phyloP scores from a whole-genome alignment of 2,329 filamentous ascomycete species.

The Lasiodiplodia sp. region DNA sequence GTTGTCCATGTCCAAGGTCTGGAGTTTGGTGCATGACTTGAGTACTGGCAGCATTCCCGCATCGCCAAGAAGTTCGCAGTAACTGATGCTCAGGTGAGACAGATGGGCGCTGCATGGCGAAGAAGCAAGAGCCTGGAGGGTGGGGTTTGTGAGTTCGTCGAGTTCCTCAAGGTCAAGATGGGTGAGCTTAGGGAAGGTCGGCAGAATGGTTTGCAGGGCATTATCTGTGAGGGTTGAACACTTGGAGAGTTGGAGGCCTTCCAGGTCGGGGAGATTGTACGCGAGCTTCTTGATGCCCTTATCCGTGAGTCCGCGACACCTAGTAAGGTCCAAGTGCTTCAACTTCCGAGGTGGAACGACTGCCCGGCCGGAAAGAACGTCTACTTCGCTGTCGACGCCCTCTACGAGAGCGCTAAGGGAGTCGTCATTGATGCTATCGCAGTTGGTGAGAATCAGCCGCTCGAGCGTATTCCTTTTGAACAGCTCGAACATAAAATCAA shows the following conservation, averaged over 20 bases:
- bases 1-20: slow-evolving; percentile 87
- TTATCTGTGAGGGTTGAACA: slow-evolving; percentile 77
- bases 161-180: slow-evolving; percentile 92
- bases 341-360: slow-evolving; percentile 79
- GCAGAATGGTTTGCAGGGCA: slow-evolving; percentile 74
- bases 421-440: slow-evolving; percentile 78
- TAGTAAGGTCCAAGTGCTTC: slow-evolving; percentile 84
- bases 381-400: slow-evolving; percentile 77
- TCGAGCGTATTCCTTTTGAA: slow-evolving; percentile 85
- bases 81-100: slow-evolving; percentile 85
- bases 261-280: slow-evolving; percentile 76
- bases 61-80: slow-evolving; percentile 87
- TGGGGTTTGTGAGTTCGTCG: slow-evolving; percentile 74
- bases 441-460: slow-evolving; percentile 81
- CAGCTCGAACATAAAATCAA: slow-evolving; percentile 74
- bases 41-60: slow-evolving; percentile 82
- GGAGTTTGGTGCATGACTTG: slow-evolving; percentile 73
- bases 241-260: slow-evolving; percentile 83
- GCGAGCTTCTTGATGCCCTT: slow-evolving; percentile 74
- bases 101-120: slow-evolving; percentile 76
- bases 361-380: slow-evolving; percentile 78
- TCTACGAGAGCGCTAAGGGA: slow-evolving; percentile 77
- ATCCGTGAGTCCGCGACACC: slow-evolving; percentile 78
- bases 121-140: slow-evolving; percentile 77
- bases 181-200: slow-evolving; percentile 77